Evolutionary conservation across 2,329 filamentous ascomycete genomes (phyloP), one percentile per base, ranked within the genome.

Genomic region (Cladosporium sp.): DNA sequence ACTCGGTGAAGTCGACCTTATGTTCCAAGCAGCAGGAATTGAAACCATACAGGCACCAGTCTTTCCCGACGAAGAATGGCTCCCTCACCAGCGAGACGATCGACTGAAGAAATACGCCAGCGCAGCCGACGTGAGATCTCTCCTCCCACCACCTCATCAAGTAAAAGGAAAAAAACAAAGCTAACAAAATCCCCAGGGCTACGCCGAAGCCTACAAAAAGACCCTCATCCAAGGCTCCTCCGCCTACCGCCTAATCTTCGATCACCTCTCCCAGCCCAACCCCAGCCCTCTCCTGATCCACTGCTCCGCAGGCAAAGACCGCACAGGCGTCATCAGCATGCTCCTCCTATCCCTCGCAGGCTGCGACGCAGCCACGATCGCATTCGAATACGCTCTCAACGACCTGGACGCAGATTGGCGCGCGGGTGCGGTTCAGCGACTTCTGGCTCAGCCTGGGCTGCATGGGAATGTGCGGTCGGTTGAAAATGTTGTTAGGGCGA

Each of bases 221-320:
- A 85, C 85, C 49, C 69, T 85, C 25, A 63, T 67, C 6, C 66
- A 72, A 25, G 81, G 73, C 0, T 74, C 74, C 1, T 67, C 72
- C 9, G 70, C 75, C 1, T 83, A 77, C 60, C 62, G 65, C n/a
- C 69, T 71, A 1, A 84, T 87, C 52, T 70, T 86, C 22, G 62
- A 66, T 12, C 78, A 85, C 56, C 68, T 86, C 67, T 76, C 53
- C 58, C 43, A 63, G 40, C 7, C 35, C 15, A 61, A 65, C 25
- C 54, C 64, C 7, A 53, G 61, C 4, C 55, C 81, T 6, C 61
- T 84, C 1, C 69, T 86, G 3, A 69, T 87, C 4, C 84, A 88
- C 60, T 88, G 85, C 64, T 84, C 83, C 0, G 83, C 82, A 0
- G 85, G 85, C 19, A 88, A 88, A 65, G 85, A 88, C 63, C 75